These are phyloP conservation scores for Camelina neglecta DNA, from an alignment of 345 rosid genomes.

Conservation along the genomic window DNA sequence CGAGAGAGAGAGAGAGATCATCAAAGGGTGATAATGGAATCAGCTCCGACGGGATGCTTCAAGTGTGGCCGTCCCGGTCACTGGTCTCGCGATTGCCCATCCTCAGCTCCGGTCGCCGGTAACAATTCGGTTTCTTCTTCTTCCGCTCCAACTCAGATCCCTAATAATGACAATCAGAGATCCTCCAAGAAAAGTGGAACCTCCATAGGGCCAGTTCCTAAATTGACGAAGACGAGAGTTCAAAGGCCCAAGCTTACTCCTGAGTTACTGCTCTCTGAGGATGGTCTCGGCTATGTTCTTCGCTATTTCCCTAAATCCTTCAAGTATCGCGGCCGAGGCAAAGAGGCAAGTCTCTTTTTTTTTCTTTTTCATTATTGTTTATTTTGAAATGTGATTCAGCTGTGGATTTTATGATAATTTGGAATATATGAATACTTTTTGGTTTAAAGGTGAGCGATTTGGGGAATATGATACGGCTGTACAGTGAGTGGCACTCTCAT, in stretches of 20 bases:
- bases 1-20: not conserved
- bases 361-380: too few relatives aligned
- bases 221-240: constrained; percentile 33
- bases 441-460: constrained; percentile 69
- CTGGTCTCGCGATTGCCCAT: constrained; percentile 94
- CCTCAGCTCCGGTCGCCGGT: constrained; percentile 41
- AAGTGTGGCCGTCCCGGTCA: constrained; percentile 99
- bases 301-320: constrained; percentile 86
- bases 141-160: constrained; percentile 33
- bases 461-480: constrained; percentile 73
- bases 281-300: constrained; percentile 84
- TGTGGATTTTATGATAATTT: constrained; percentile 1
- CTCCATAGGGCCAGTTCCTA: constrained; percentile 41
- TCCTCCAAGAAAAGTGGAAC: constrained; percentile 23
- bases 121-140: constrained; percentile 17
- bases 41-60: constrained; percentile 89
- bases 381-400: not conserved
- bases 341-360: constrained; percentile 58
- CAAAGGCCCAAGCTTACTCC: constrained; percentile 86
- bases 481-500: constrained; percentile 86
- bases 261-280: constrained; percentile 74
- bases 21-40: constrained; percentile 47
- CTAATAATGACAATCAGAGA: constrained; percentile 31
- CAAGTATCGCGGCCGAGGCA: constrained; percentile 80
- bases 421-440: not conserved